phyloP scores from a whole-genome alignment of 2,329 filamentous ascomycete species.

The Aspergillus felis region DNA sequence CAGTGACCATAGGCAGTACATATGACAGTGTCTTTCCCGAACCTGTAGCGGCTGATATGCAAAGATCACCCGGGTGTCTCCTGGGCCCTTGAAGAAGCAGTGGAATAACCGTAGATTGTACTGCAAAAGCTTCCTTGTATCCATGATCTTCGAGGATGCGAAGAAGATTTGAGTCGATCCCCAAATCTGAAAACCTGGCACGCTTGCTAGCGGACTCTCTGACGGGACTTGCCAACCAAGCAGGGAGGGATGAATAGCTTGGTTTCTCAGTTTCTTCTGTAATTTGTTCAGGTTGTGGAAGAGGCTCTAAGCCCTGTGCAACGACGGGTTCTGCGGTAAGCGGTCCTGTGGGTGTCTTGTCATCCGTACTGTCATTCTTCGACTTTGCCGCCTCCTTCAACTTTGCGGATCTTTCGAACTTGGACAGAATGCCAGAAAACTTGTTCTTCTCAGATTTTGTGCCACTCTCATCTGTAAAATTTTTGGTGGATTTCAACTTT shows the following conservation, averaged over 20 bases:
- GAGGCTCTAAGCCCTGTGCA: slow-evolving; percentile 63
- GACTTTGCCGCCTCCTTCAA: slow-evolving; percentile 14
- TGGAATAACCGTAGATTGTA: slow-evolving; percentile 77
- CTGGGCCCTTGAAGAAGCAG: slow-evolving; percentile 66
- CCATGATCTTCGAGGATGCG: slow-evolving; percentile 64
- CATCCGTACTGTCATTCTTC: slow-evolving; percentile 11
- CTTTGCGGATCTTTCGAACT: slow-evolving; percentile 35
- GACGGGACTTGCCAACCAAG: slow-evolving; percentile 76
- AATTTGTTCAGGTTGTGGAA: slow-evolving; percentile 67
- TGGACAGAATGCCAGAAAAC: slow-evolving; percentile 35
- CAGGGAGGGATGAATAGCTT: slow-evolving; percentile 72
- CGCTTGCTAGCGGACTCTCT: slow-evolving; percentile 59
- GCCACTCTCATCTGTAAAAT: slow-evolving; percentile 20
- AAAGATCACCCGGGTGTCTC: slow-evolving; percentile 68
- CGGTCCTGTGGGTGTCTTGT: slow-evolving; percentile 3
- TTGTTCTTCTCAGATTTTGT: slow-evolving; percentile 25
- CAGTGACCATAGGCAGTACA: slow-evolving; percentile 76
- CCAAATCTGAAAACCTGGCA: slow-evolving; percentile 61
- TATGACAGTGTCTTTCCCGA: slow-evolving; percentile 96
- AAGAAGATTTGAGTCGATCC: slow-evolving; percentile 58
- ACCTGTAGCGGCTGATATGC: slow-evolving; percentile 88
- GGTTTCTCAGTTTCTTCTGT: slow-evolving; percentile 56
- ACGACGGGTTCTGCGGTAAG: slow-evolving; percentile 28
- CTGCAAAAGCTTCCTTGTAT: slow-evolving; percentile 68
- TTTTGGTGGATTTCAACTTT: slow-evolving; percentile 3